Base-by-base conservation (phyloP, 164 flowering plant genomes). In the Santalum album region DNA sequence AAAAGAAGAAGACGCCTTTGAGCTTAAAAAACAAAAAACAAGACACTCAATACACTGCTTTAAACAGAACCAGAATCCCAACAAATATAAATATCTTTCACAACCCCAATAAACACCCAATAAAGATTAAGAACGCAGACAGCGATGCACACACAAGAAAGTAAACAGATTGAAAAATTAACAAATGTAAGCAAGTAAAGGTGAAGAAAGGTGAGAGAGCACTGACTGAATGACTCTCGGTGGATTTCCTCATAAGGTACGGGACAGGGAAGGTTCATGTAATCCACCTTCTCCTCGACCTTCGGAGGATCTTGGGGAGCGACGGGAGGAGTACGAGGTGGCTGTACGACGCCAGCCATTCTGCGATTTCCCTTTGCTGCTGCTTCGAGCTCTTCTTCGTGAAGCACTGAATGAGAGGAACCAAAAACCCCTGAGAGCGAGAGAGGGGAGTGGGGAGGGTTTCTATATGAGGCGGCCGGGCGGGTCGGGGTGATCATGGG, bases 201-300 rank as follows among this genome's bases (percentile, higher is more conserved):
- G 2, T 19, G 25, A 43, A 38, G 39, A 53, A 49, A 54, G 57
- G 58, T 24, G 50, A 50, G 23, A 44, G 56, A 10, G 52, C 17
- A 75, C 82, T 62, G 53, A 92, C 98, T 83, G 50, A 86, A 48
- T 43, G 90, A 82, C 74, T 89, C 98, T 17, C 96, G 90, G 46
- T 84, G 89, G 67, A 86, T 76, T 63, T 92, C 96, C 59, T 92
- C 98, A 56, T 78, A 86, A 1, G 96, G 82, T 38, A 83, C 70
- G 1, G 98, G 96, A 66, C 91, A 80, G 39, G 94, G 95, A n/a
- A 92, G 89, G 67, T 86, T 69, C 55, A 71, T 19, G 71, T 79
- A 89, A 57, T 89, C 86, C 20, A 79, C 67, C 55, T 68, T 77
- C 72, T 82, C 79, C 17, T 55, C 61, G 5, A 26, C 25, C 54